Evolutionary conservation across 805 yeast species (phyloP), one percentile per base, ranked within the genome.

Genomic region (Dipodascus albidus): DNA sequence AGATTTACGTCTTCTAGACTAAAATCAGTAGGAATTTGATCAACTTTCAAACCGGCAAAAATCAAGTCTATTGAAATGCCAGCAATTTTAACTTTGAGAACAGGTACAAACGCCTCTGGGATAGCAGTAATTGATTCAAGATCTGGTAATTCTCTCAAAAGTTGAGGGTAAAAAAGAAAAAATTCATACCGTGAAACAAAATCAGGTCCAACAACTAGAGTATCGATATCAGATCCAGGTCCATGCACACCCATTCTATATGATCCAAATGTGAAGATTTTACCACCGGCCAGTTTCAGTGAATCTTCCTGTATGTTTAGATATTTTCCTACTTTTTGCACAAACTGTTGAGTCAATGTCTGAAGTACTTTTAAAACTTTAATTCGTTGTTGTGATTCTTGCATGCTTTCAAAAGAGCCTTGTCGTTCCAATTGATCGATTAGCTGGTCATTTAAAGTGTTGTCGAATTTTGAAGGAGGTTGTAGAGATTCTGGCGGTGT

Each of bases 241-340:
- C 98, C 98, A 70, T 90, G 88, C 14, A 93, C 99, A 2, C 99
- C 99, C 49, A 93, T 70, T 57, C 96, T 75, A 64, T 90, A 93
- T 1, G 97, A 89, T 0, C 99, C 99, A 71, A 79, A 93, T 0
- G 97, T 89, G 67, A 90, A 93, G n/a, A 93, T 81, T 67, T 93
- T 93, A 38, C 99, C 99, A 42, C 99, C 99, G 0, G 98, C 95
- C 68, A 93, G 98, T 53, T 73, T 77, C 0, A 98, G 96, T 97
- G 93, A 88, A 1, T 97, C 96, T 56, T 93, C 98, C 35, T 89
- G 81, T 96, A 93, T 89, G 64, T 91, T 90, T 64, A 85, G 88
- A 57, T 76, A 79, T 58, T 79, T 76, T 2, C 95, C 84, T 4
- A 89, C 97, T 14, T 70, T 77, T 62, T 80, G 86, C 1, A 93